Base-by-base conservation (phyloP, 805 yeast species). In the Teunomyces atbi region DNA sequence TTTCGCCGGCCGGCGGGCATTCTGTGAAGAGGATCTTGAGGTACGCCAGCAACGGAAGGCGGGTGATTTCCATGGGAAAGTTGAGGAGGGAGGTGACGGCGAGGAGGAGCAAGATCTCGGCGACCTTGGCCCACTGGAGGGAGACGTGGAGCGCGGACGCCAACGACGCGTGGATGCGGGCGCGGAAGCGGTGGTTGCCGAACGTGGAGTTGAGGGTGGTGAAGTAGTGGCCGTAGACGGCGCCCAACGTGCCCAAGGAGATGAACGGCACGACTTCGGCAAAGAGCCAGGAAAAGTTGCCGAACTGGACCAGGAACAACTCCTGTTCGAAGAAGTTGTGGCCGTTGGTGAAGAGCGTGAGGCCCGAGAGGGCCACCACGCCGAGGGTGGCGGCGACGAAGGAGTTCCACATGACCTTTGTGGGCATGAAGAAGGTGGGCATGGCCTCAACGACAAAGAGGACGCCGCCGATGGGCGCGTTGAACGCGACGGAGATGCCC, bases 391-490 rank as follows among this genome's bases (percentile, higher is more conserved):
- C 84, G 55, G 89, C 81, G 2, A 87, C 84, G 64, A 89, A 89
- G 5, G 90, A 80, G 54, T 82, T 83, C 96, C 96, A 89, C 82
- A 89, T 79, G 49, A 84, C 73, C 49, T 75, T 78, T 21, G 79
- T 80, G 16, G 84, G 79, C 41, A 77, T 78, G 57, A 84, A 81
- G 57, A 78, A 86, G 28, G 82, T 77, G 3, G 84, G 80, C 37
- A 84, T 69, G 50, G 81, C 82, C 56, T 89, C 95, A 15, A 86
- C 61, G 4, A 86, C 84, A 61, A 88, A 89, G 27, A 89, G 61
- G 1, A 89, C 94, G 1, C 96, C 96, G 6, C 95, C 96, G 46
- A 89, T 82, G 2, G 96, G 96, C 0, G 96, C 83, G 49, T 85
- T 86, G 64, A 89, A 88, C 0, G 96, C 95, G 11, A 86, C 87